These are phyloP conservation scores for Microsporum audouinii DNA, from an alignment of 2,329 filamentous ascomycete genomes.

Conservation along the genomic window DNA sequence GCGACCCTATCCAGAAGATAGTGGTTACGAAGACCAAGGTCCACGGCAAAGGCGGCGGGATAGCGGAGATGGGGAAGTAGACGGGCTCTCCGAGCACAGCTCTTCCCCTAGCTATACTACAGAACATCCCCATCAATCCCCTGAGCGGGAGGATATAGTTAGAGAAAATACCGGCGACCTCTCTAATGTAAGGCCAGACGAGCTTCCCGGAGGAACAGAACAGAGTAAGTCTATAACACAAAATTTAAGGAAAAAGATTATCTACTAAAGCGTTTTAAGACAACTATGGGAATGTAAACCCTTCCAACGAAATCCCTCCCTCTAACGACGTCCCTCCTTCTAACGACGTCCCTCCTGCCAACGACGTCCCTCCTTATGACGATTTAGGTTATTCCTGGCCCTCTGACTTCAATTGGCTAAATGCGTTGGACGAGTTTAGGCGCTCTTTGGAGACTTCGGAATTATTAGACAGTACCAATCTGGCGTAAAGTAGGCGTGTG, in stretches of 20 bases:
- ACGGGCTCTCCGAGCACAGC: background rate
- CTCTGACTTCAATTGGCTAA: too few species aligned
- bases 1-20: too few species aligned
- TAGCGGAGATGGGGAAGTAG: too few species aligned
- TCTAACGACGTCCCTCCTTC: background rate
- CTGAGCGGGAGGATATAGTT: background rate
- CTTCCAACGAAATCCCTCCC: background rate
- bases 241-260: background rate
- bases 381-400: background rate
- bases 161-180: background rate
- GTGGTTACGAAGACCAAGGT: too few species aligned
- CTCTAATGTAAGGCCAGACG: background rate
- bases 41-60: too few species aligned
- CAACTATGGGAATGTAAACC: background rate
- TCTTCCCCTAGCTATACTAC: background rate
- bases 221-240: background rate
- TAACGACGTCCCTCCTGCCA: too few species aligned
- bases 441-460: background rate
- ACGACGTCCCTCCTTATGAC: background rate
- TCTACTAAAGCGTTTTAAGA: background rate
- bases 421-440: background rate
- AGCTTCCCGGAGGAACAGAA: background rate
- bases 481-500: slow-evolving; percentile 3
- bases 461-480: slow-evolving; percentile 6
- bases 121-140: background rate